These are phyloP conservation scores for Colletotrichum kahawae DNA, from an alignment of 2,329 filamentous ascomycete species.

Conservation along the genomic window DNA sequence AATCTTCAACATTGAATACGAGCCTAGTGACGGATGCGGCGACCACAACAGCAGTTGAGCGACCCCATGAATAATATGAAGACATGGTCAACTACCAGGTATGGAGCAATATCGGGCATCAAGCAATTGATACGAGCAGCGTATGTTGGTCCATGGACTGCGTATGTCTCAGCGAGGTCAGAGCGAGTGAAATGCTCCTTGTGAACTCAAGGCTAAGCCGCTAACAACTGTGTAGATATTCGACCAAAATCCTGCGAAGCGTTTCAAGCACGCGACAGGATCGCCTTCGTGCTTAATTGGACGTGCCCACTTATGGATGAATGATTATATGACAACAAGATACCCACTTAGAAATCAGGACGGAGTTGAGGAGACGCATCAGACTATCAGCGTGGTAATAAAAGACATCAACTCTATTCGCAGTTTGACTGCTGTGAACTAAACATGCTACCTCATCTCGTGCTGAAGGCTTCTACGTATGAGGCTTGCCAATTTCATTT, in stretches of 20 bases:
- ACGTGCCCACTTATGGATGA: too few species aligned
- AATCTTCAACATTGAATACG: neutral
- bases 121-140: neutral
- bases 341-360: neutral
- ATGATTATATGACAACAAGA: neutral
- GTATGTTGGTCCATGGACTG: too few species aligned
- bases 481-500: neutral
- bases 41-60: neutral
- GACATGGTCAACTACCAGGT: neutral
- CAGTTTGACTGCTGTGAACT: neutral
- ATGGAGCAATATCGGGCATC: neutral
- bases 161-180: neutral
- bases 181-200: neutral
- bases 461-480: neutral
- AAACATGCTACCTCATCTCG: neutral
- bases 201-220: neutral
- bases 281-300: fast-evolving
- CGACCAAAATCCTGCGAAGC: neutral
- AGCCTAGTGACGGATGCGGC: neutral
- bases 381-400: neutral
- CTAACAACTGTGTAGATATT: neutral
- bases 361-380: neutral
- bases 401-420: neutral
- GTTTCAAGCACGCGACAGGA: neutral
- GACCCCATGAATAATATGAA: neutral